phyloP scores from a whole-genome alignment of 2,329 filamentous ascomycete genomes.

The Diaporthe vexans region DNA sequence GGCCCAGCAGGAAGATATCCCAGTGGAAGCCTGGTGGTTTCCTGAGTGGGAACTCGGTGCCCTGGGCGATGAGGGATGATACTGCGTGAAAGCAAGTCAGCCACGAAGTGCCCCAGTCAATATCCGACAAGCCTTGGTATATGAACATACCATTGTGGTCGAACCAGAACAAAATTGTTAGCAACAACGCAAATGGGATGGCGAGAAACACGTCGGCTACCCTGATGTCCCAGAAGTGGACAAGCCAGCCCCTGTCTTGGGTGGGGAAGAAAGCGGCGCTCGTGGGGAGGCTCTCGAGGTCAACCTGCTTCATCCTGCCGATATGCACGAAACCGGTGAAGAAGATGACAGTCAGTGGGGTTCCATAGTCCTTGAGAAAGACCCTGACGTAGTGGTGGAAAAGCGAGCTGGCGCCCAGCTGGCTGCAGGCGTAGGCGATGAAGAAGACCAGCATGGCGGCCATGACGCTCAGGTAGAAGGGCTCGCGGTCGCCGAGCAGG shows the following conservation, averaged over 20 bases:
- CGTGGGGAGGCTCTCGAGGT: constrained; percentile 80
- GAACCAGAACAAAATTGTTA: constrained; percentile 91
- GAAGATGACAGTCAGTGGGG: constrained; percentile 85
- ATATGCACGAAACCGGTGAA: constrained; percentile 92
- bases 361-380: constrained; percentile 92
- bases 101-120: neutral
- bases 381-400: constrained; percentile 83
- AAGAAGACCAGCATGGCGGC: constrained; percentile 84
- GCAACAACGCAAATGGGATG: constrained; percentile 85
- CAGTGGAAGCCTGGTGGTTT: constrained; percentile 90
- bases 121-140: neutral
- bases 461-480: constrained; percentile 85
- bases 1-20: constrained; percentile 85
- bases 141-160: constrained; percentile 81
- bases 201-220: constrained; percentile 84
- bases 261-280: constrained; percentile 86
- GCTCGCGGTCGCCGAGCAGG: constrained; percentile 75
- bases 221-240: constrained; percentile 84
- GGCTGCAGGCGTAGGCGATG: constrained; percentile 80
- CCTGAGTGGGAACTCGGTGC: constrained; percentile 83
- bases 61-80: constrained; percentile 85
- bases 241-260: constrained; percentile 78
- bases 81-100: constrained; percentile 60
- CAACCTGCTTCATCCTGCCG: constrained; percentile 81
- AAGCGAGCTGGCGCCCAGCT: constrained; percentile 77